Base-by-base conservation (phyloP, 192 early-diverging fungal genomes). In the Podila epicladia region DNA sequence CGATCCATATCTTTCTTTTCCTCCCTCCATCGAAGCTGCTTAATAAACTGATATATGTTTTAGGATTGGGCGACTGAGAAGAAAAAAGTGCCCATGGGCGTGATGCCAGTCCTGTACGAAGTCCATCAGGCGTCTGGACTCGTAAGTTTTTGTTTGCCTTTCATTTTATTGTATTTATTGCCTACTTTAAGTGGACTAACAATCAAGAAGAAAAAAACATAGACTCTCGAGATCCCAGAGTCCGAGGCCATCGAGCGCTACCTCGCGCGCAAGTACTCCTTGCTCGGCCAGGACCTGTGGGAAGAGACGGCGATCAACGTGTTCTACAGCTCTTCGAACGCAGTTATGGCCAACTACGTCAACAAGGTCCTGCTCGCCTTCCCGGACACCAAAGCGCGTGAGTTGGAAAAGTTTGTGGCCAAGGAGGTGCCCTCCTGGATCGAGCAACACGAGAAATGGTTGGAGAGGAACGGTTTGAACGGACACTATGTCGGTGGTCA, bases 161-260 rank as follows among this genome's bases (percentile, higher is more conserved):
- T 55, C 26, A 12, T 15, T 45, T 3, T 17, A 8, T 29, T 61
- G 6, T 33, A 33, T 61, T 61, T 61, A 9, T 33, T 31, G 7
- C 51, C 6, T 7, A 51, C 20, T 55, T 55, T 55, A 0, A 55
- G 5, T 24, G 58, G 58, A 1, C 28, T 67, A 20, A 53, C 2
- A 45, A 45, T 4, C 41, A 45, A 24, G 22, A 55, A 55, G 0
- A 55, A 55, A 55, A 55, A 24, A 55, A 55, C n/a, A 33, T 61
- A 64, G 33, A 65, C 65, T 48, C 85, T 86, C 60, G 69, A 75
- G 17, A 76, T 90, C 0, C 67, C 83, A 31, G 86, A 90, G 28
- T 83, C 87, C 3, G 57, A 67, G 3, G 86, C 74, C 8, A 89
- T 89, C 31, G 87, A 87, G 55, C 74, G 86, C 3, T 88, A 87